Evolutionary conservation across 2,329 filamentous ascomycete genomes (phyloP).

Genomic region (Cladosporium colombiae): DNA sequence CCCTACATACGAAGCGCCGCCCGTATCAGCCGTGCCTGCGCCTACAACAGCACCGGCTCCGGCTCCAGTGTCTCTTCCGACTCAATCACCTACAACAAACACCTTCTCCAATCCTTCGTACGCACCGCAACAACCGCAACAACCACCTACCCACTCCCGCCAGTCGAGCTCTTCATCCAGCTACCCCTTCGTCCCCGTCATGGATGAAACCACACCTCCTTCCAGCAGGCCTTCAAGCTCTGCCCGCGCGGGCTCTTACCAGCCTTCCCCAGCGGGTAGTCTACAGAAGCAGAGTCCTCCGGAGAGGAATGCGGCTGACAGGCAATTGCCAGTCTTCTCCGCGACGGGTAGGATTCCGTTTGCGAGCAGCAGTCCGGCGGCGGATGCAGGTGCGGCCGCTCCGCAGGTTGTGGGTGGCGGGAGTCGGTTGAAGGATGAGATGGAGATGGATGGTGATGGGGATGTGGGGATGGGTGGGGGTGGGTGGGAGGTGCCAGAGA

Average conservation of each 20-base stretch:
- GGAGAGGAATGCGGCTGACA: conserved; percentile 6
- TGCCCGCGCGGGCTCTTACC: neutral
- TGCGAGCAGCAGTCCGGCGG: conserved; percentile 21
- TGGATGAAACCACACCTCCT: conserved; percentile 3
- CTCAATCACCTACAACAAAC: neutral
- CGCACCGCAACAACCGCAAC: neutral
- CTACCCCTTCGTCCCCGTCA: conserved; percentile 23
- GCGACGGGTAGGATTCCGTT: conserved; percentile 39
- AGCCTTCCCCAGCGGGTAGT: neutral
- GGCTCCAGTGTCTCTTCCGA: neutral
- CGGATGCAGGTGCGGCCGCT: neutral
- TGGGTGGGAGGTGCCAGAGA: conserved; percentile 49
- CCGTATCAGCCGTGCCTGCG: neutral
- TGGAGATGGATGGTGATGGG: neutral
- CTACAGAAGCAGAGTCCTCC: neutral
- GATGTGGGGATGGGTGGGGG: neutral
- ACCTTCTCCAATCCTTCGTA: neutral
- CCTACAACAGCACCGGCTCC: neutral
- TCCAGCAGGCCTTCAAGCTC: neutral
- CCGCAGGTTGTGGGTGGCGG: neutral
- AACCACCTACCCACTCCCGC: conserved; percentile 13
- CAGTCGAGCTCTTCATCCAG: conserved; percentile 17
- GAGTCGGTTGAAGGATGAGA: neutral
- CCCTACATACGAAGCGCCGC: neutral
- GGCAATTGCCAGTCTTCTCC: conserved; percentile 31